Evolutionary conservation across 352 stramenopile genomes (phyloP).

Genomic region (Aphanomyces cochlioides): DNA sequence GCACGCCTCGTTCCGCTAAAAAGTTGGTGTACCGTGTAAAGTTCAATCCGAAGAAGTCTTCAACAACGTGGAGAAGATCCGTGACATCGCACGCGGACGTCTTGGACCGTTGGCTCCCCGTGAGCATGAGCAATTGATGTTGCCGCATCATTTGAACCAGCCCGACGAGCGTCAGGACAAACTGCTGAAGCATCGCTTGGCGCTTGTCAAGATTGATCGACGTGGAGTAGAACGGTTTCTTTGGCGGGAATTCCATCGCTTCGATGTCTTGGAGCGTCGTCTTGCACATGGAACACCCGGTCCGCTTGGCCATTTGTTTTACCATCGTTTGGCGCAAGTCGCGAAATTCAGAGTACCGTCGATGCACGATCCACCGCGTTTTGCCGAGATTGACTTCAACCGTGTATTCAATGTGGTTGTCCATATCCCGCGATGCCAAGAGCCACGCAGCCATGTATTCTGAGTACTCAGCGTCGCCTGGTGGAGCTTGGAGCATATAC

Average conservation of each 20-base stretch:
- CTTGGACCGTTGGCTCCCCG: background rate
- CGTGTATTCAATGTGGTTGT: slow-evolving; percentile 63
- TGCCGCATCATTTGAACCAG: slow-evolving; percentile 62
- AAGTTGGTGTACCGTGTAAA: slow-evolving; percentile 65
- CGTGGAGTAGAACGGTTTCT: slow-evolving; percentile 31
- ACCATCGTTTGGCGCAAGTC: slow-evolving; percentile 52
- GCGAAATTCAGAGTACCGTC: slow-evolving; percentile 75
- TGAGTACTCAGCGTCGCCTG: slow-evolving; percentile 65
- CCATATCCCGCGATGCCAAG: slow-evolving; percentile 14
- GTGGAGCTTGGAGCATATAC: slow-evolving; percentile 6
- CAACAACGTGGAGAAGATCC: slow-evolving; percentile 47
- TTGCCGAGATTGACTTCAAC: slow-evolving; percentile 65
- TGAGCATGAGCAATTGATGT: slow-evolving; percentile 48
- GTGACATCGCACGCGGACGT: slow-evolving; percentile 49
- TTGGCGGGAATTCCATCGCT: slow-evolving; percentile 41
- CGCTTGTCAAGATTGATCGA: slow-evolving; percentile 40
- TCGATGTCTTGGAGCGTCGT: slow-evolving; percentile 62
- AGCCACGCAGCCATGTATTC: slow-evolving; percentile 57
- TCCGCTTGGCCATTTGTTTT: slow-evolving; percentile 48
- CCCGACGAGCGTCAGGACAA: slow-evolving; percentile 47
- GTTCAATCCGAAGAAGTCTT: slow-evolving; percentile 67
- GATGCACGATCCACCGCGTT: slow-evolving; percentile 52
- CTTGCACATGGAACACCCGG: slow-evolving; percentile 50
- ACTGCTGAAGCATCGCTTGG: slow-evolving; percentile 53
- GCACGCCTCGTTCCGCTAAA: slow-evolving; percentile 57